Percentiles rank a stretch among this genome's conserved stretches.
phyloP scores from a whole-genome alignment of 2,329 filamentous ascomycete species.

The Fusarium sp. region DNA sequence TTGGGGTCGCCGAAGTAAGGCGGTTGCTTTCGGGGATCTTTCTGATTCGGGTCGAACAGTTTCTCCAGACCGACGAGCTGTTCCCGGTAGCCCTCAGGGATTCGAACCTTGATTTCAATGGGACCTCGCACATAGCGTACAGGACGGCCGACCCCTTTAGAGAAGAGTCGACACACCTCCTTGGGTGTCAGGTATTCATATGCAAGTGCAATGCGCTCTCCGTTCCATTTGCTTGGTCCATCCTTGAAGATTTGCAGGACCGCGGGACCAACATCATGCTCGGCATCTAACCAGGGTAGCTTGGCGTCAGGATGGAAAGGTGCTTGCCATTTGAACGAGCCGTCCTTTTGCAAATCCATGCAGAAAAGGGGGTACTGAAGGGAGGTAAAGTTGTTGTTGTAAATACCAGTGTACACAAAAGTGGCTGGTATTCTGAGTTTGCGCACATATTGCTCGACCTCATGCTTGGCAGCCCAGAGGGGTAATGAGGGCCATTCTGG shows the following conservation, averaged over 20 bases:
- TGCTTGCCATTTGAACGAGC: conserved; percentile 90
- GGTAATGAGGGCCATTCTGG: conserved; percentile 82
- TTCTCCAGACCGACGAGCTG: conserved; percentile 78
- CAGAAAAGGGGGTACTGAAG: conserved; percentile 93
- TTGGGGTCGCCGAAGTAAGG: conserved; percentile 69
- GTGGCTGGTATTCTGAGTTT: conserved; percentile 85
- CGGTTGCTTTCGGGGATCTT: conserved; percentile 65
- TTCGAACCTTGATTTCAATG: conserved; percentile 85
- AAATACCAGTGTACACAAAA: conserved; percentile 96
- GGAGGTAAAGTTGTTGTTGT: conserved; percentile 99
- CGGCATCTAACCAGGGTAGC: conserved; percentile 93
- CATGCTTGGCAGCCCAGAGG: conserved; percentile 91
- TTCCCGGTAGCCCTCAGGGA: conserved; percentile 87
- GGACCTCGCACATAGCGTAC: conserved; percentile 81
- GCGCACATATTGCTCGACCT: conserved; percentile 89
- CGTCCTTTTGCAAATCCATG: conserved; percentile 87
- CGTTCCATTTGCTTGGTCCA: conserved; percentile 85
- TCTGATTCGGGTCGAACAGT: conserved; percentile 62
- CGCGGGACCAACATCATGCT: conserved; percentile 93
- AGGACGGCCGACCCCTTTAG: conserved; percentile 77
- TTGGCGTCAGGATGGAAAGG: conserved; percentile 91
- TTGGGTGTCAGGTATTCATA: conserved; percentile 88
- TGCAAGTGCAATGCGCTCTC: conserved; percentile 80
- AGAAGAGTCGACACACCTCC: conserved; percentile 84
- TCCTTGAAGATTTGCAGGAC: conserved; percentile 96